Conservation (phyloP, 2,329 filamentous ascomycete species). For the Colletotrichum magnum region DNA sequence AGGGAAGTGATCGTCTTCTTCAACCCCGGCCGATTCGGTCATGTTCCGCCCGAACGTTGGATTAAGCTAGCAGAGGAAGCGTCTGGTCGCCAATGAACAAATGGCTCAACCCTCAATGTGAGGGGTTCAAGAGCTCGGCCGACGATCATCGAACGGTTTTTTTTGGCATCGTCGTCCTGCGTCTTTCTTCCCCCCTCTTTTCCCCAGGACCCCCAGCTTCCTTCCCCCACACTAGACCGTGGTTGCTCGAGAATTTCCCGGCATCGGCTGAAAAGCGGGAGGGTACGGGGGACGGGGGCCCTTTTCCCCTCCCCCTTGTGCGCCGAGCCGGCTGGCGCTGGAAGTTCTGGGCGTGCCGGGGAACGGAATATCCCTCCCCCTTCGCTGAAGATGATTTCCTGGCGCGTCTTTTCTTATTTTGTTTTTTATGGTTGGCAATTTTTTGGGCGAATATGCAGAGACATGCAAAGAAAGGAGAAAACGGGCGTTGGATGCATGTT, state of each 20-base stretch:
- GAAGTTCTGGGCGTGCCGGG: background rate
- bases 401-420: no score
- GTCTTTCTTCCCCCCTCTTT: constrained; percentile 4
- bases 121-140: constrained; percentile 9
- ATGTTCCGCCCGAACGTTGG: constrained; percentile 25
- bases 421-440: no score
- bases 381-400: no score
- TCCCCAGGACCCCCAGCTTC: background rate
- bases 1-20: constrained; percentile 4
- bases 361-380: no score
- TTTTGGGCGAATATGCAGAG: no score
- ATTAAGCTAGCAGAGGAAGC: background rate
- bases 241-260: constrained; percentile 33
- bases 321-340: constrained; percentile 16
- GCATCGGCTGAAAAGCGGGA: constrained; percentile 3
- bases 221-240: background rate
- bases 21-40: constrained; percentile 15
- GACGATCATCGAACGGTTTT: constrained; percentile 16
- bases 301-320: background rate
- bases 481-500: no score
- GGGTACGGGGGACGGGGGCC: background rate
- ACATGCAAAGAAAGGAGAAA: no score
- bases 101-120: background rate
- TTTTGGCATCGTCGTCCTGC: no score
- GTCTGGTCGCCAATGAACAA: background rate